Evolutionary conservation across 23 red algal genomes (phyloP), one percentile per base, ranked within the genome.

Genomic region (Gracilaria gracilis): DNA sequence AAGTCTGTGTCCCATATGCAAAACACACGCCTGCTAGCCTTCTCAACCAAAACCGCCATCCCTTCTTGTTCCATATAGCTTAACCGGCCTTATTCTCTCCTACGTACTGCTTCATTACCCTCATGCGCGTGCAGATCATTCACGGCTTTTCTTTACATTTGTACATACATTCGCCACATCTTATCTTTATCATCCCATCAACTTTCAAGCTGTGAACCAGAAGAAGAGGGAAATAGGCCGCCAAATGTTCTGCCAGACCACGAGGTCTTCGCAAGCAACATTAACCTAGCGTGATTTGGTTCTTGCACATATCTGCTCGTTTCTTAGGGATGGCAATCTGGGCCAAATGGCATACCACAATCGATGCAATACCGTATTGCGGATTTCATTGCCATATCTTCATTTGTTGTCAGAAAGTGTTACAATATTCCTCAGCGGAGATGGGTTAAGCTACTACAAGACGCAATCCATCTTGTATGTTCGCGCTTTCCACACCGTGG

Each of bases 1-100:
- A 71, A 90, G 87, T 75, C 61, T 90, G 75, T 90, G 87, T 81
- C 87, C 87, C 46, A 90, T 90, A 39, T 90, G 87, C 87, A 90
- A 90, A 50, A 81, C 49, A 39, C 46, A 90, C 36, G 58, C 87
- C 9, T 90, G 87, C 37, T 90, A 75, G 74, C 21, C 0, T 65
- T 66, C 11, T 23, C 9, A 19, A 37, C 58, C 21, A 15, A 38
- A 24, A 5, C 58, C 79, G 11, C 14, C 36, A 48, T 46, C 27
- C 79, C n/a, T 51, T 48, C 21, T 35, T 25, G 24, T 28, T 37
- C 32, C 64, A 69, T 0, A 7, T 31, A 37, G 28, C 27, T 69
- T 15, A 36, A 36, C 31, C 64, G 19, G 3, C 31, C 8, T 69
- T 32, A 37, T 15, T 7, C 14, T 69, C 31, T 20, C 28, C 11